Conservation (phyloP, 1,284 basidiomycete species). For the Fomes fomentarius region DNA sequence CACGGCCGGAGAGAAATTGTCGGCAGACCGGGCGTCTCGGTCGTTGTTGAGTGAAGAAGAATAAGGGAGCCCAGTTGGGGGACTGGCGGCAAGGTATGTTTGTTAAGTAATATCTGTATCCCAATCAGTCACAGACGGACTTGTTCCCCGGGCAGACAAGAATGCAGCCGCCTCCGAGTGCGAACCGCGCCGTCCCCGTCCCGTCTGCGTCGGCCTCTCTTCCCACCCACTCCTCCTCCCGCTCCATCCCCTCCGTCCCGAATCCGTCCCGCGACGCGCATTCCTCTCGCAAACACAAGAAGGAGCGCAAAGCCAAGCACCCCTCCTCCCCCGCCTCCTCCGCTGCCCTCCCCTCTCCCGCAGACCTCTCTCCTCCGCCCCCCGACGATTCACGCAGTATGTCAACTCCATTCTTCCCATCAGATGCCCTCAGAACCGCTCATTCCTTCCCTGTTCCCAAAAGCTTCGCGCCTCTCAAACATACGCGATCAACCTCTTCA, state of each 20-base stretch:
- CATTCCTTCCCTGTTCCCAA: conserved; percentile 16
- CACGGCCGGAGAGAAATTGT: too few species aligned
- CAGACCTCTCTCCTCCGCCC: conserved; percentile 15
- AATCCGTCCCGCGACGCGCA: conserved; percentile 9
- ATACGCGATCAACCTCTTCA: conserved; percentile 40
- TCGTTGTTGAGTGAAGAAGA: not conserved
- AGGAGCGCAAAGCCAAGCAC: not conserved
- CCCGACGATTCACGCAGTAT: conserved; percentile 22
- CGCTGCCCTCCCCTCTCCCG: conserved; percentile 6
- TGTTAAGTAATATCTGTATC: conserved; percentile 21
- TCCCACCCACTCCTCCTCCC: conserved; percentile 15
- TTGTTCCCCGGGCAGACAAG: conserved; percentile 15
- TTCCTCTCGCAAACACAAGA: not conserved
- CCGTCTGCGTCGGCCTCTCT: conserved; percentile 21
- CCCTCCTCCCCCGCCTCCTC: not conserved
- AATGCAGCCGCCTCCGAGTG: conserved; percentile 19
- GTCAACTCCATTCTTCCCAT: conserved; percentile 25
- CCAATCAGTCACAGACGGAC: conserved; percentile 23
- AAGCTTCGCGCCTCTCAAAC: conserved; percentile 42
- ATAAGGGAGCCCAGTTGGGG: not conserved
- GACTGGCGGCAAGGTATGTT: conserved; percentile 6
- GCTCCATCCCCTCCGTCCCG: not conserved
- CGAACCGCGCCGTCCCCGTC: conserved; percentile 10
- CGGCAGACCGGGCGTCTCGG: not conserved
- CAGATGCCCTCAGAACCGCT: conserved; percentile 16